A percentile compares a stretch with the other conserved stretches of the same genome.
phyloP scores from a whole-genome alignment of 1,139 yeast genomes.

The Scheffersomyces segobiensis region DNA sequence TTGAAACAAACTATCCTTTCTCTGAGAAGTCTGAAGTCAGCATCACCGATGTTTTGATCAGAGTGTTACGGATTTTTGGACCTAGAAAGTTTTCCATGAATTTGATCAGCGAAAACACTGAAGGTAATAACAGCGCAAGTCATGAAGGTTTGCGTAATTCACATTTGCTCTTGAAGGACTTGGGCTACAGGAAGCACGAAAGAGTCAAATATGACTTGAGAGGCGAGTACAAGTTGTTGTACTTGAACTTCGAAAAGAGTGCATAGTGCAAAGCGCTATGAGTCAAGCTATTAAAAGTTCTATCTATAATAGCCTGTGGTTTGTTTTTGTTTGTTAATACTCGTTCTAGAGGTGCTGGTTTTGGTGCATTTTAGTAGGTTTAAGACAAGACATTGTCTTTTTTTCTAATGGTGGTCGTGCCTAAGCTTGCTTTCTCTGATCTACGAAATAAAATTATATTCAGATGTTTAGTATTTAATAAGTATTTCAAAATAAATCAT shows the following conservation, averaged over 20 bases:
- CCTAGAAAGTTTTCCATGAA: slow-evolving; percentile 82
- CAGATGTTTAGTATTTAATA: background rate
- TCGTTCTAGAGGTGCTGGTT: background rate
- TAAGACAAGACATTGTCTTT: background rate
- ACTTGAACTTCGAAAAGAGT: slow-evolving; percentile 43
- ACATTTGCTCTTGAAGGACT: slow-evolving; percentile 30
- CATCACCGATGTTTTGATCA: slow-evolving; percentile 53
- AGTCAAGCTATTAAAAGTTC: no score
- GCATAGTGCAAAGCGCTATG: background rate
- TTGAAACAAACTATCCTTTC: slow-evolving; percentile 80
- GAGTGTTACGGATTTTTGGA: slow-evolving; percentile 63
- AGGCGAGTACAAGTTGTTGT: slow-evolving; percentile 47
- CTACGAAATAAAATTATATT: background rate
- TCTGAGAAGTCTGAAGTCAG: slow-evolving; percentile 37
- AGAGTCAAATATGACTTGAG: slow-evolving; percentile 69
- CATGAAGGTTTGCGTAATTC: slow-evolving; percentile 34
- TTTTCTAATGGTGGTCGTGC: slow-evolving; percentile 1
- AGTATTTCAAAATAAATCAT: background rate
- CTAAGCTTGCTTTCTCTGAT: background rate
- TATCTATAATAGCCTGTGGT: background rate
- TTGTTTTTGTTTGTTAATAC: background rate
- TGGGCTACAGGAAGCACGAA: slow-evolving; percentile 66
- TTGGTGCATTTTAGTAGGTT: background rate
- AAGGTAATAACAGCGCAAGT: slow-evolving; percentile 15
- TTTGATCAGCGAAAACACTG: slow-evolving; percentile 48